These are phyloP conservation scores for Ormosia semicastrata DNA, from an alignment of 306 rosid species.

Conservation along the genomic window DNA sequence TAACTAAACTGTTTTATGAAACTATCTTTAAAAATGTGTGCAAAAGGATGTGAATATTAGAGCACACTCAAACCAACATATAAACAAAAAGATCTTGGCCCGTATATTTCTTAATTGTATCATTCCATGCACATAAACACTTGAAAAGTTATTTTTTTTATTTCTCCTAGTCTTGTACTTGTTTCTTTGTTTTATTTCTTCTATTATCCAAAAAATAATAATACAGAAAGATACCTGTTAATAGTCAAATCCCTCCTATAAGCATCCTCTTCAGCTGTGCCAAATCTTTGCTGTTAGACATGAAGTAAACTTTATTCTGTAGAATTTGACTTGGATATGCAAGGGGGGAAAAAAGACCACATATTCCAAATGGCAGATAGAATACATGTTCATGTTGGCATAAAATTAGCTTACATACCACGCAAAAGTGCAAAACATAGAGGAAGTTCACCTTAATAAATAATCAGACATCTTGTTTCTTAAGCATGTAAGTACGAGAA, in stretches of 20 bases:
- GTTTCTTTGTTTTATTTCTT: background rate
- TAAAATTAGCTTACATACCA: conserved; percentile 5
- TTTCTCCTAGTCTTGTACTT: background rate
- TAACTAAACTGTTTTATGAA: conserved; percentile 22
- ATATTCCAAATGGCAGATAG: conserved; percentile 9
- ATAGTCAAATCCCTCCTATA: conserved; percentile 95
- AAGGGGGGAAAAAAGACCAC: background rate
- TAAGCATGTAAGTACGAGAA: conserved; percentile 1
- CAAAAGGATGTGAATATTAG: background rate
- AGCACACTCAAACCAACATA: background rate
- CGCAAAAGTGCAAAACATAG: background rate
- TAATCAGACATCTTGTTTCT: background rate
- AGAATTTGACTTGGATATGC: conserved; percentile 12
- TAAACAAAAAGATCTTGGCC: background rate
- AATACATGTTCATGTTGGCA: conserved; percentile 5
- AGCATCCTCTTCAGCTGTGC: conserved; percentile 92
- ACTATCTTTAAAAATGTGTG: conserved; percentile 4
- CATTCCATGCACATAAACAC: conserved; percentile 2
- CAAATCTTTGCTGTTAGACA: conserved; percentile 75
- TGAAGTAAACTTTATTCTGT: conserved; percentile 15
- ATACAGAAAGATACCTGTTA: conserved; percentile 61
- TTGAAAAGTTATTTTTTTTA: background rate
- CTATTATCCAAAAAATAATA: background rate
- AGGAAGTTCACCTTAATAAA: background rate
- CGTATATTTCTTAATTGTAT: background rate